A percentile compares a stretch with the other conserved stretches of the same genome.
phyloP scores from a whole-genome alignment of 352 stramenopile species.

The Globisporangium sylvaticum region DNA sequence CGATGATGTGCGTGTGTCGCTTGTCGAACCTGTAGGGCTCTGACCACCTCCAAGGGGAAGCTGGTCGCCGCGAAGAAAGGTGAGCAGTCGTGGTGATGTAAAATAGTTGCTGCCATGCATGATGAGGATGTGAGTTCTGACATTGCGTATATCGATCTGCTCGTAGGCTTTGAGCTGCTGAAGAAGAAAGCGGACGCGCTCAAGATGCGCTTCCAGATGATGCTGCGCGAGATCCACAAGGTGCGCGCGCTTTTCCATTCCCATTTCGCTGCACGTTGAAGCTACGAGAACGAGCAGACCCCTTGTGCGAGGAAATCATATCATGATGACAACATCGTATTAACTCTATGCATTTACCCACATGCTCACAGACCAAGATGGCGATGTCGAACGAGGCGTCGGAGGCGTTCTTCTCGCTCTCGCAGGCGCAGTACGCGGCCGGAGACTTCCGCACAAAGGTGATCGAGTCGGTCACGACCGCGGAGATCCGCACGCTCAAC shows the following conservation, averaged over 20 bases:
- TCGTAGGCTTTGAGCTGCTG: slow-evolving; percentile 76
- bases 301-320: neutral
- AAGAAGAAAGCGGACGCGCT: slow-evolving; percentile 99
- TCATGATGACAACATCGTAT: neutral
- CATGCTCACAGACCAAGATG: slow-evolving; percentile 70
- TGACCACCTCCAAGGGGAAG: slow-evolving; percentile 85
- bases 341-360: neutral
- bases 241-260: slow-evolving; percentile 18
- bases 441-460: slow-evolving; percentile 97
- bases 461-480: slow-evolving; percentile 94
- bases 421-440: slow-evolving; percentile 97
- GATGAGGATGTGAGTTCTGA: neutral
- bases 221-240: slow-evolving; percentile 87
- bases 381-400: slow-evolving; percentile 88
- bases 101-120: neutral
- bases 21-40: slow-evolving; percentile 41
- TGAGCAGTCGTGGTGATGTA: slow-evolving; percentile 14
- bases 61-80: slow-evolving; percentile 84
- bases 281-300: neutral
- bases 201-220: slow-evolving; percentile 93
- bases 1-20: neutral
- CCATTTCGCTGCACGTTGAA: neutral
- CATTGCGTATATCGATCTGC: neutral
- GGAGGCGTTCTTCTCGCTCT: slow-evolving; percentile 97
- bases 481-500: slow-evolving; percentile 94